Evolutionary conservation across 768 basidiomycete species (phyloP).

Genomic region (Chlorophyllum brunneum): DNA sequence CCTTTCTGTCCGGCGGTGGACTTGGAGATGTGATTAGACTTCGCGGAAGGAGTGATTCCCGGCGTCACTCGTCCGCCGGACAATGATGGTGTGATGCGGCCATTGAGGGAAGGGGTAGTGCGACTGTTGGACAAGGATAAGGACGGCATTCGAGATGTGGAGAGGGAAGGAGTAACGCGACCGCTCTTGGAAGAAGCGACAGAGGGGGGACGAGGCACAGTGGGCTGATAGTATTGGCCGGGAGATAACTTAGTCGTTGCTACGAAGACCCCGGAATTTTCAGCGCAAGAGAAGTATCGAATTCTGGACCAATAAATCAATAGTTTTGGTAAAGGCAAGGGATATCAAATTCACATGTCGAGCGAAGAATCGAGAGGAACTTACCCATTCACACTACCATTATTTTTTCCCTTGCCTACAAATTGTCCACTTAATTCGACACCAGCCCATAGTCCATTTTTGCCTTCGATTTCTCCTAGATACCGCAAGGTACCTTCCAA

Average conservation of each 20-base stretch:
- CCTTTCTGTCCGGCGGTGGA: conserved; percentile 27
- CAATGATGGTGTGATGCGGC: conserved; percentile 47
- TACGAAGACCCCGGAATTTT: conserved; percentile 89
- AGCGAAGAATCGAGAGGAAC: conserved; percentile 26
- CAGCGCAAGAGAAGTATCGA: conserved; percentile 83
- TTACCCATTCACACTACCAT: conserved; percentile 87
- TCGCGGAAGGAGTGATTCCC: conserved; percentile 33
- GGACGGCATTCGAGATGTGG: conserved; percentile 31
- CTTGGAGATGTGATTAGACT: conserved; percentile 27
- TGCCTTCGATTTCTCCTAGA: conserved; percentile 84
- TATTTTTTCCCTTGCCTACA: conserved; percentile 90
- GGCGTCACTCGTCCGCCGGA: conserved; percentile 35
- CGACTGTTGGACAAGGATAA: conserved; percentile 36
- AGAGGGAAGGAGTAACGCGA: conserved; percentile 48
- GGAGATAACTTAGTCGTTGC: conserved; percentile 76
- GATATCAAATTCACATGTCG: background rate
- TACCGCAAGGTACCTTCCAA: conserved; percentile 82
- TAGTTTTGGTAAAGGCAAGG: background rate
- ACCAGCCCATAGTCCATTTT: conserved; percentile 89
- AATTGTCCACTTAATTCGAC: conserved; percentile 87
- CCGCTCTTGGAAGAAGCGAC: conserved; percentile 71
- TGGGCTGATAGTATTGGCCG: conserved; percentile 34
- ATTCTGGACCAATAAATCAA: conserved; percentile 41
- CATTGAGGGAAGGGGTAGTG: conserved; percentile 37
- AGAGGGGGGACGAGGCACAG: conserved; percentile 61